Evolutionary conservation across 192 early-diverging fungal species (phyloP), one percentile per base, ranked within the genome.

Genomic region (Geranomyces variabilis): DNA sequence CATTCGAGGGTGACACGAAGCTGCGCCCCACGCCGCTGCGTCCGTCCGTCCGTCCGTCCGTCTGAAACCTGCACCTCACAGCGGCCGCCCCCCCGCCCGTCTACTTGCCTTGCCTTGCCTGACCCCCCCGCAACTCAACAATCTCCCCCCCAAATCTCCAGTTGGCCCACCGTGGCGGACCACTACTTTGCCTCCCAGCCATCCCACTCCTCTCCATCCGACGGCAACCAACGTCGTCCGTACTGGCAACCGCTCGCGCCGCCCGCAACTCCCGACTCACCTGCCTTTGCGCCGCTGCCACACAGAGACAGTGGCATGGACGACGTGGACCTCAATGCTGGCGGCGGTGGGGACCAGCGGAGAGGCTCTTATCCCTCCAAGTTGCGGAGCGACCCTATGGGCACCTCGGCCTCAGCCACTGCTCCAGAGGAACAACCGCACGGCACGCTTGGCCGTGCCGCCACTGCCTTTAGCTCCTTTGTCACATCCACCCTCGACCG

Each of bases 341-440:
- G n/a, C 19, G 51, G 19, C 17, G n/a, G 19, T 17, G 19, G 51
- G 15, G 51, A 53, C 51, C 51, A n/a, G 24, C 24, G 51, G 51
- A 26, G n/a, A 53, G 19, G 51, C 6, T n/a, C 66, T n/a, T 55
- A 31, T 29, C 66, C 66, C 9, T 68, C 66, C 6, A 68, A 68
- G 29, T 26, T 68, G 66, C 21, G 47, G 15, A 31, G 45, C 45
- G 66, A 68, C 51, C 66, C 66, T 10, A 68, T 68, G 66, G 66
- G 66, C 21, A 68, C 66, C 14, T 60, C 58, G 17, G 58, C 58
- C 6, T 60, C 58, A 8, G 31, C 31, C 28, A 10, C 36, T 41
- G 58, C 19, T n/a, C 58, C 58, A 3, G 58, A 60, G 14, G 17
- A 29, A 0, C 26, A 28, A 21, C 19, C 8, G 29, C 46, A 21